These are phyloP conservation scores for Wickerhamiella nectarea DNA, from an alignment of 805 yeast genomes.

Conservation along the genomic window DNA sequence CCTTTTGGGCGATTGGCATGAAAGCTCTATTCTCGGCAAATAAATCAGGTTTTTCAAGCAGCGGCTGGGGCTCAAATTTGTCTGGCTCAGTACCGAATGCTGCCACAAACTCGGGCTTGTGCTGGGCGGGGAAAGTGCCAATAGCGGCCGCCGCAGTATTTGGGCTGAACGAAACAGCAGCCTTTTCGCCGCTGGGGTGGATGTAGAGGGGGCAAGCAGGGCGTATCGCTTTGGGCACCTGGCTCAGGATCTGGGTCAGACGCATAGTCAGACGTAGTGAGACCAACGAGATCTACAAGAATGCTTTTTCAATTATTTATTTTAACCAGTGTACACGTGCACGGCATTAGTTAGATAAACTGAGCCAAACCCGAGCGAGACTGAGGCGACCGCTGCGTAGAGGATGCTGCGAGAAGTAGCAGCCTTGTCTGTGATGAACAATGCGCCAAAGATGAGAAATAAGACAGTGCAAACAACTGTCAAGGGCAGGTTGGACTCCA, in stretches of 20 bases:
- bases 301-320: too few relatives aligned
- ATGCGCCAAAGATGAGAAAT: constrained; percentile 18
- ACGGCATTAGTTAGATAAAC: constrained; percentile 32
- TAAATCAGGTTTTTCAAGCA: constrained; percentile 13
- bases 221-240: constrained; percentile 4
- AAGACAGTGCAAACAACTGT: constrained; percentile 13
- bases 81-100: constrained; percentile 16
- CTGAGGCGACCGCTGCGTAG: constrained; percentile 25
- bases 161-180: constrained; percentile 16
- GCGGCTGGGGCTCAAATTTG: constrained; percentile 15
- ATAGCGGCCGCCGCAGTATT: constrained; percentile 17
- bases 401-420: constrained; percentile 18
- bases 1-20: constrained; percentile 16
- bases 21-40: constrained; percentile 19
- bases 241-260: too few relatives aligned
- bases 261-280: too few relatives aligned
- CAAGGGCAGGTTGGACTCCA: constrained; percentile 18
- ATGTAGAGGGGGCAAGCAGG: constrained; percentile 10
- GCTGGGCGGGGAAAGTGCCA: constrained; percentile 18
- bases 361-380: constrained; percentile 28
- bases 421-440: constrained; percentile 17
- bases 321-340: constrained; percentile 33
- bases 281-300: too few relatives aligned
- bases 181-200: constrained; percentile 3
- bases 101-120: constrained; percentile 8